Evolutionary conservation across 371 early-diverging fungal species (phyloP).

Genomic region (Mortierella sp.): DNA sequence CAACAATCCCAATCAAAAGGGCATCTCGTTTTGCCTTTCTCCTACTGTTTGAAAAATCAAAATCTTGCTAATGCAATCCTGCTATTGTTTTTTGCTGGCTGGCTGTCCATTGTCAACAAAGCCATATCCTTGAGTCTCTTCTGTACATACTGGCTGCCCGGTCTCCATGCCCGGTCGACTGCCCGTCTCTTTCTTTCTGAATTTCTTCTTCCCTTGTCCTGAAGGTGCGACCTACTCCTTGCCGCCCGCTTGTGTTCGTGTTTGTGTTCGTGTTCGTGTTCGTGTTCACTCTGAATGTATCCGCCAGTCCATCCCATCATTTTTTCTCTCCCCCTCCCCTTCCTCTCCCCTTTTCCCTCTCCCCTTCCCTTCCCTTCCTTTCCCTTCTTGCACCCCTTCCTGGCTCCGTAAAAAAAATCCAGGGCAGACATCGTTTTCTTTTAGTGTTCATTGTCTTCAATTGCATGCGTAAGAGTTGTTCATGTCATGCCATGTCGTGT

Average conservation of each 20-base stretch:
- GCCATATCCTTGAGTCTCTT: background rate
- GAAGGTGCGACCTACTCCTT: background rate
- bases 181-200: background rate
- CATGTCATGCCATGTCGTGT: no score
- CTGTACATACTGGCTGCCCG: background rate
- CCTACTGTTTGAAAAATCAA: background rate
- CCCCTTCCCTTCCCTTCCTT: background rate
- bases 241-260: background rate
- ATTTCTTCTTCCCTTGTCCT: background rate
- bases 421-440: background rate
- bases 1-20: background rate
- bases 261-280: slow-evolving; percentile 5
- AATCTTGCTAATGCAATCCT: background rate
- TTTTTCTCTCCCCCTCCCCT: background rate
- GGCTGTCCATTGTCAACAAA: background rate
- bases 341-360: background rate
- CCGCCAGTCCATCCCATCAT: background rate
- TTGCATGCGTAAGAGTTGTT: background rate
- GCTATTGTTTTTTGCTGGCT: background rate
- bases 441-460: background rate
- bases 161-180: background rate
- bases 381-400: background rate
- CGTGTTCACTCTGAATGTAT: background rate
- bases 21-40: background rate
- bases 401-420: slow-evolving; percentile 4